Conservation (phyloP, 345 rosid genomes). For the Lepidium didymum region DNA sequence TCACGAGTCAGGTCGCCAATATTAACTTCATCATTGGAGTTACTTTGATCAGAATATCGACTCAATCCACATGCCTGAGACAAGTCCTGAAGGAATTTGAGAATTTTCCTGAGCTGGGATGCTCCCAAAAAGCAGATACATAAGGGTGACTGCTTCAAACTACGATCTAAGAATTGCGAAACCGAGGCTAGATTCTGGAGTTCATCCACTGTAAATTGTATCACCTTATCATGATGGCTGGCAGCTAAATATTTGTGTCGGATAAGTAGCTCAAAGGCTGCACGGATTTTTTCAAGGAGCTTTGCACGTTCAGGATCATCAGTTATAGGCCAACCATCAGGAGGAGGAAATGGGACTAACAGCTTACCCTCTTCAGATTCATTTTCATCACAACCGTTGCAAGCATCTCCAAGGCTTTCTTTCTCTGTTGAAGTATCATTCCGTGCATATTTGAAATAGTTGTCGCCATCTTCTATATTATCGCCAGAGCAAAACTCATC, state of each 20-base stretch:
- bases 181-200: slow-evolving; percentile 61
- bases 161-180: slow-evolving; percentile 53
- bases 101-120: slow-evolving; percentile 65
- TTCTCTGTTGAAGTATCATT: slow-evolving; percentile 62
- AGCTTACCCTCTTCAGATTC: slow-evolving; percentile 37
- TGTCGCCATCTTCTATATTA: slow-evolving; percentile 43
- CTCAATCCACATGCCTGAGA: slow-evolving; percentile 70
- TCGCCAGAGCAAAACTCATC: slow-evolving; percentile 36
- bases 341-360: slow-evolving; percentile 29
- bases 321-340: slow-evolving; percentile 62
- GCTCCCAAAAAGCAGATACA: slow-evolving; percentile 88
- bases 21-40: slow-evolving; percentile 38
- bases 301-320: slow-evolving; percentile 70
- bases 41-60: slow-evolving; percentile 57
- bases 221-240: slow-evolving; percentile 76
- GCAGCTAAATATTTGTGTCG: slow-evolving; percentile 67
- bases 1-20: slow-evolving; percentile 28
- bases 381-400: slow-evolving; percentile 34
- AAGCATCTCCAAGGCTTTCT: slow-evolving; percentile 38
- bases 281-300: slow-evolving; percentile 70
- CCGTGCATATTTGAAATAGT: slow-evolving; percentile 77
- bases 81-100: slow-evolving; percentile 81
- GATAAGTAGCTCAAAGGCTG: slow-evolving; percentile 61
- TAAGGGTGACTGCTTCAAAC: slow-evolving; percentile 56
- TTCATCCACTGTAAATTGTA: slow-evolving; percentile 65